Conservation (phyloP, 208 protist genomes). For the Wallacemonas sp. region DNA sequence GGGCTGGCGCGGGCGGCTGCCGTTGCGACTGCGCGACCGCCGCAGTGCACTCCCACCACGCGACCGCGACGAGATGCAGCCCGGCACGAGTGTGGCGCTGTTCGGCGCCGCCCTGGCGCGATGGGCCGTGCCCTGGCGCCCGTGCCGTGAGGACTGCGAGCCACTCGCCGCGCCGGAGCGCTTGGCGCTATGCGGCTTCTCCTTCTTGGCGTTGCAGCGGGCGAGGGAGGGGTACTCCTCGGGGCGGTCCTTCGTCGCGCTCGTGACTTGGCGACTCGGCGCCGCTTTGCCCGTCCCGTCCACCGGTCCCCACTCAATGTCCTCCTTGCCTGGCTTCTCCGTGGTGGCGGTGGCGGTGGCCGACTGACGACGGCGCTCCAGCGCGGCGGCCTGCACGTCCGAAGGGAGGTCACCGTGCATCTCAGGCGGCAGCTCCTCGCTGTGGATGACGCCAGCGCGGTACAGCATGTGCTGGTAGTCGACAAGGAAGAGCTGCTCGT, state of each 20-base stretch:
- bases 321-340: constrained; percentile 24
- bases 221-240: constrained; percentile 28
- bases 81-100: constrained; percentile 18
- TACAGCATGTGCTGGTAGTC: constrained; percentile 54
- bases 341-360: constrained; percentile 17
- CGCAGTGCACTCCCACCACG: not conserved
- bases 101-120: no score
- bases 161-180: not conserved
- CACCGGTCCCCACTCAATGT: constrained; percentile 27
- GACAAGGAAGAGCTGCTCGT: constrained; percentile 67
- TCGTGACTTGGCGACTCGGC: not conserved
- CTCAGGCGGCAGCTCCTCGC: constrained; percentile 27
- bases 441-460: constrained; percentile 32
- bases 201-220: constrained; percentile 17
- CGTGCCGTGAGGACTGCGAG: no score
- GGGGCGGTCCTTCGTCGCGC: not conserved
- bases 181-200: constrained; percentile 4
- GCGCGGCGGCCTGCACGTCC: constrained; percentile 21
- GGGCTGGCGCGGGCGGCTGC: not conserved
- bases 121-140: no score
- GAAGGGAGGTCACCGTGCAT: constrained; percentile 21
- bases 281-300: not conserved
- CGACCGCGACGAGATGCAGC: constrained; percentile 15
- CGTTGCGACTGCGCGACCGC: not conserved
- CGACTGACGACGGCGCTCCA: constrained; percentile 3